Evolutionary conservation across 2,329 filamentous ascomycete species (phyloP).

Genomic region (Pseudogymnoascus sp.): DNA sequence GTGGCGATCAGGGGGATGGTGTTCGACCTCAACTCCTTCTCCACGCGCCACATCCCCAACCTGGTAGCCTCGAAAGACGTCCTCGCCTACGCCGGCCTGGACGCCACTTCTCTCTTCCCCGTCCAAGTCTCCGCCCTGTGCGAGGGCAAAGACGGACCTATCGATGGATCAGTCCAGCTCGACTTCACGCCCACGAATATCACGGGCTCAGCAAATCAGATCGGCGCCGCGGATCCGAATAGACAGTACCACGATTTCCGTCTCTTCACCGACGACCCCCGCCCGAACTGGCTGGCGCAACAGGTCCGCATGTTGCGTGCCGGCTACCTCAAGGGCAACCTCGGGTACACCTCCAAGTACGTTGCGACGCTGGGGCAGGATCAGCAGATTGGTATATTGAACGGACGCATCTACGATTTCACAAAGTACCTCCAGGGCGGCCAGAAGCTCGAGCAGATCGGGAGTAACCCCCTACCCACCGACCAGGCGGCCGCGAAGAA

Average conservation of each 20-base stretch:
- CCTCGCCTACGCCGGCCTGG: conserved; percentile 74
- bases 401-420: conserved; percentile 78
- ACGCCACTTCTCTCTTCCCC: conserved; percentile 85
- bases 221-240: conserved; percentile 63
- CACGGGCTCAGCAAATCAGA: conserved; percentile 55
- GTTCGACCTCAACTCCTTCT: conserved; percentile 70
- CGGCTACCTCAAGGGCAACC: conserved; percentile 75
- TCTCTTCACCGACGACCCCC: conserved; percentile 68
- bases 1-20: conserved; percentile 83
- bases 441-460: conserved; percentile 50
- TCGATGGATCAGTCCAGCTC: conserved; percentile 67
- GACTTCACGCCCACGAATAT: conserved; percentile 76
- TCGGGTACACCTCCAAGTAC: conserved; percentile 76
- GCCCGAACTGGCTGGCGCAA: conserved; percentile 88
- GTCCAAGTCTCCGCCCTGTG: conserved; percentile 91
- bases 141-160: conserved; percentile 58
- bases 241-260: conserved; percentile 89
- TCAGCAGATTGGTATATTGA: conserved; percentile 67
- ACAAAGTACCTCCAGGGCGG: conserved; percentile 75
- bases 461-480: conserved; percentile 42
- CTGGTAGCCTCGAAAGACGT: conserved; percentile 50
- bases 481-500: conserved; percentile 34
- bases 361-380: conserved; percentile 60
- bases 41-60: conserved; percentile 70
- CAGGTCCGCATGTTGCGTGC: conserved; percentile 70